Percentiles rank a stretch among this genome's conserved stretches.
These are phyloP conservation scores for Stephania yunnanensis DNA, from an alignment of 164 flowering plant genomes.

Conservation along the genomic window DNA sequence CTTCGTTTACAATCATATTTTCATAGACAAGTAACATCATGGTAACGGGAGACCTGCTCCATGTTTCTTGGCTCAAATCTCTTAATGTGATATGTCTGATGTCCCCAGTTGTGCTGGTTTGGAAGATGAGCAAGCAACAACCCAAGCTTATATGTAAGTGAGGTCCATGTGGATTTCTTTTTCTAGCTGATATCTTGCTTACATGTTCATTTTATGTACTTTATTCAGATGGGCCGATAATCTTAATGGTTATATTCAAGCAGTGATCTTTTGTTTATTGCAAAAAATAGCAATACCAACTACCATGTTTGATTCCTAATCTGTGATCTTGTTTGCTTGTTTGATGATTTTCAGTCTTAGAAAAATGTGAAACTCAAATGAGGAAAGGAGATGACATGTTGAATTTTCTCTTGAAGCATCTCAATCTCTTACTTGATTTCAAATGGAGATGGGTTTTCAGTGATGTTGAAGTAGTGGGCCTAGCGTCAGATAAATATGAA, in stretches of 20 bases:
- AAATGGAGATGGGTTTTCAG: background rate
- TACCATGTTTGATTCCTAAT: background rate
- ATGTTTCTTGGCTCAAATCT: background rate
- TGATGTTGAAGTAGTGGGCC: background rate
- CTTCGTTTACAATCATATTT: background rate
- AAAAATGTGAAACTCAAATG: background rate
- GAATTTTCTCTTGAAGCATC: background rate
- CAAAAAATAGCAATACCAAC: background rate
- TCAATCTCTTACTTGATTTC: no score
- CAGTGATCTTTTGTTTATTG: background rate
- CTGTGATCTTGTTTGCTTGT: background rate
- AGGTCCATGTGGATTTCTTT: background rate
- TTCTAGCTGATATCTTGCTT: background rate
- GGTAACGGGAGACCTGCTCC: background rate
- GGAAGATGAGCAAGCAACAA: background rate
- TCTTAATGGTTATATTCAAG: background rate
- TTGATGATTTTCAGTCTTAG: background rate
- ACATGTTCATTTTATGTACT: background rate
- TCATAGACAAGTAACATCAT: background rate
- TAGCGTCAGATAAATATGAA: background rate
- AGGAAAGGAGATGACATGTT: background rate
- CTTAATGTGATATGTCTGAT: background rate
- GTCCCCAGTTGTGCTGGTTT: background rate
- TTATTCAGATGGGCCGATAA: background rate
- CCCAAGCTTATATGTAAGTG: background rate